phyloP scores from a whole-genome alignment of 768 basidiomycete genomes.

The Suillus brevipes region DNA sequence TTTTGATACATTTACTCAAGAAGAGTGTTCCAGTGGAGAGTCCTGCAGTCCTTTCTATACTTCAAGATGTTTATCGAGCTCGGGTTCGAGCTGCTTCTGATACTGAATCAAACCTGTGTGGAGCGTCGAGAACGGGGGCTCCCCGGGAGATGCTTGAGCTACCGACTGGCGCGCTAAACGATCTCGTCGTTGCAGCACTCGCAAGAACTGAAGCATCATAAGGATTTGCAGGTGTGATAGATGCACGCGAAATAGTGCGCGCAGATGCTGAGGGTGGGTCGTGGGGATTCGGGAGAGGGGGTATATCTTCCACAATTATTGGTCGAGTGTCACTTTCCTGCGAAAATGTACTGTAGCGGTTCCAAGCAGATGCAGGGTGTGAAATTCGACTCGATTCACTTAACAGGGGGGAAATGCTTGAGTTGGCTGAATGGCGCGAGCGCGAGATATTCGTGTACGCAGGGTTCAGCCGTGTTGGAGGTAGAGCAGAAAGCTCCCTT shows the following conservation, averaged over 20 bases:
- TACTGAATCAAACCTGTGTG: constrained; percentile 2
- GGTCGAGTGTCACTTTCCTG: neutral
- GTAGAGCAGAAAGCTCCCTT: neutral
- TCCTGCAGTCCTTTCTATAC: constrained; percentile 2
- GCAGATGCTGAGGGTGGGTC: constrained; percentile 7
- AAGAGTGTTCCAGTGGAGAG: constrained; percentile 9
- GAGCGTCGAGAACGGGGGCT: constrained; percentile 5
- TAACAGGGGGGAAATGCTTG: constrained; percentile 5
- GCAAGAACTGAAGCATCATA: neutral
- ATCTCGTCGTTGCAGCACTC: constrained; percentile 18
- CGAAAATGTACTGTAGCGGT: constrained; percentile 4
- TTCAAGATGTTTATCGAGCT: constrained; percentile 6
- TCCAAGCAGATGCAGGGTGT: constrained; percentile 4
- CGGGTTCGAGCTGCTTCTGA: constrained; percentile 10
- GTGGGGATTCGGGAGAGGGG: constrained; percentile 10
- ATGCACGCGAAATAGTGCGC: constrained; percentile 2
- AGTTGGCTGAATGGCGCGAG: constrained; percentile 2
- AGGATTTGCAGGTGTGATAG: neutral
- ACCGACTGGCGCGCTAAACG: constrained; percentile 83
- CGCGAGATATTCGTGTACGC: neutral
- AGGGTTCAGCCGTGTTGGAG: neutral
- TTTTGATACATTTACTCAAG: neutral
- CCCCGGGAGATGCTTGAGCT: constrained; percentile 31
- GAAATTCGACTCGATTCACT: constrained; percentile 2
- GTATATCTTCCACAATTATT: neutral